Base-by-base conservation (phyloP, 768 basidiomycete genomes). In the Tephrocybe sp. region DNA sequence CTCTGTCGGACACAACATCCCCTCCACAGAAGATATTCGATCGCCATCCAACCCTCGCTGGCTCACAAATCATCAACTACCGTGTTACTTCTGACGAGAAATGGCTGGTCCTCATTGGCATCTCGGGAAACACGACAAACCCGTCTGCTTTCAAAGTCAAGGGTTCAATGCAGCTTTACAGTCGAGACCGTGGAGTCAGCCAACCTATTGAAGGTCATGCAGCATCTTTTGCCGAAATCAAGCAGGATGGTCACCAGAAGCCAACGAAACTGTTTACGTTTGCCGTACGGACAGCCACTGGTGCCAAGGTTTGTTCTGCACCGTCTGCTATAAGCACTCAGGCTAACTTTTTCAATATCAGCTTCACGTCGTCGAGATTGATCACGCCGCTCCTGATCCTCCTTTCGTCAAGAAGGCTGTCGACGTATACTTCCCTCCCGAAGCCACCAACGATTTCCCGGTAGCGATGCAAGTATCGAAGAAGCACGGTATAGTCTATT, bases 151-250 rank as follows among this genome's bases (percentile, higher is more conserved):
- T 99, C 86, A 97, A 96, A 74, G 91, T 98, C 69, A 98, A 98
- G 74, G 97, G 97, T 24, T 81, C 91, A 6, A 97, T 99, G 89
- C 97, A 98, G 68, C 75, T 99, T 19, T 99, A 97, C 72, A 96
- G 89, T 65, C 76, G 84, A 52, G 95, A 97, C 54, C 79, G 97
- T 16, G 87, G 86, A 13, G 93, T 99, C 60, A 94, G 89, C 61
- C 97, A 99, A 70, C 91, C 97, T 28, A 99, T 99, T 49, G 97
- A 99, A 63, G 97, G 97, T 5, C 97, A 99, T 62, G 97, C 97
- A 24, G 97, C 97, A 45, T 84, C 94, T 22, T 99, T 99, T 64
- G 91, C 94, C 7, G 88, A 92, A 66, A 62, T 98, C 47, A 94
- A 91, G 74, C 73, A 88, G 45, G 97, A 98, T 47, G 94, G 95